phyloP scores from a whole-genome alignment of 192 early-diverging fungal species.

The Phycomyces blakesleeanus region DNA sequence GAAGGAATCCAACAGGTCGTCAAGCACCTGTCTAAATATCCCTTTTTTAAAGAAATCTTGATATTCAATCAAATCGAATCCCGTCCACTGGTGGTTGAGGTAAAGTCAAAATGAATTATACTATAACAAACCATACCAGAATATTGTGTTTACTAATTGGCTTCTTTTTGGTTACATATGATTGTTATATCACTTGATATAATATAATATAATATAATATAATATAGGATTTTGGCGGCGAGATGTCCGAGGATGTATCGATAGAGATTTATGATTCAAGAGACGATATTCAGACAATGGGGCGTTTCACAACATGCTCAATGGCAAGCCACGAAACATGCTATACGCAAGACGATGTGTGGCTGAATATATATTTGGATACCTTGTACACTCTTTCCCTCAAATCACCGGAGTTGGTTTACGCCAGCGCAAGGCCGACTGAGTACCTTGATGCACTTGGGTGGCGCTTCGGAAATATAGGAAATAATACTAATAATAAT shows the following conservation, averaged over 20 bases:
- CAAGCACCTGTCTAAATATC: constrained; percentile 45
- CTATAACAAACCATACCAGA: too few relatives aligned
- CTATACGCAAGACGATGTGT: constrained; percentile 57
- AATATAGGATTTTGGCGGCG: neutral
- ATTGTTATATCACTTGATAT: too few relatives aligned
- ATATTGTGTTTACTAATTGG: too few relatives aligned
- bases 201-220: too few relatives aligned
- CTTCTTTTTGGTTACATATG: too few relatives aligned
- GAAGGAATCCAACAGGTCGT: constrained; percentile 38
- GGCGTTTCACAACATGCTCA: constrained; percentile 38
- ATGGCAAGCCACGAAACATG: constrained; percentile 48
- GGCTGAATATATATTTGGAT: constrained; percentile 55
- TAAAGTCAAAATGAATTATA: too few relatives aligned
- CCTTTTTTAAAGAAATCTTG: constrained; percentile 53
- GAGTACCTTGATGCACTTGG: constrained; percentile 46
- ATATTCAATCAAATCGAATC: constrained; percentile 49
- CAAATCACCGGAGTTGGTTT: constrained; percentile 42
- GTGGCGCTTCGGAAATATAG: constrained; percentile 50
- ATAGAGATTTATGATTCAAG: constrained; percentile 36
- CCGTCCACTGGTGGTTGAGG: constrained; percentile 13
- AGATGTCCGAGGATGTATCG: constrained; percentile 4
- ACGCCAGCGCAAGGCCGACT: constrained; percentile 46
- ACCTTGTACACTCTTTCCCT: constrained; percentile 51
- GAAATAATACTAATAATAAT: constrained; percentile 25
- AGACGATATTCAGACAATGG: constrained; percentile 47